phyloP scores from a whole-genome alignment of 495 filamentous ascomycete genomes.

The Lophiotrema nucula region DNA sequence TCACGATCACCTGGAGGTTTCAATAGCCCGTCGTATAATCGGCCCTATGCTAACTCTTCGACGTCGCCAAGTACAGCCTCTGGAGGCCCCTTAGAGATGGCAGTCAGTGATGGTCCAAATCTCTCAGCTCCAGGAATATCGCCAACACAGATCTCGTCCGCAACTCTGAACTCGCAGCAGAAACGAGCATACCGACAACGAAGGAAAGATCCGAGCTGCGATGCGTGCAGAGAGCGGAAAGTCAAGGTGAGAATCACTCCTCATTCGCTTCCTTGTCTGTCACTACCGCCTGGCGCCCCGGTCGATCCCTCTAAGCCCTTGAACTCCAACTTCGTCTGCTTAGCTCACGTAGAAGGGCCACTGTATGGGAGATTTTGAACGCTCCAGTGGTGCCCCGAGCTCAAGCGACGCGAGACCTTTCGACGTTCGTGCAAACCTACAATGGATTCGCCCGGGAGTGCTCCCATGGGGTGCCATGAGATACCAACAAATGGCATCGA shows the following conservation, averaged over 20 bases:
- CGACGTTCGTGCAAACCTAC: too few relatives aligned
- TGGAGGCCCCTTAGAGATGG: constrained; percentile 26
- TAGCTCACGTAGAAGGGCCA: too few relatives aligned
- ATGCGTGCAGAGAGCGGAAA: constrained; percentile 95
- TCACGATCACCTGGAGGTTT: constrained; percentile 27
- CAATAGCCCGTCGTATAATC: constrained; percentile 17
- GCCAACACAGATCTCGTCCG: constrained; percentile 48
- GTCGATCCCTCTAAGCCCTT: too few relatives aligned
- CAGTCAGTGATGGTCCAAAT: constrained; percentile 26
- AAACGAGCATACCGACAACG: constrained; percentile 94
- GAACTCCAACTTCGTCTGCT: too few relatives aligned
- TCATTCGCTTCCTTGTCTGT: too few relatives aligned
- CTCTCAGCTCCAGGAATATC: constrained; percentile 46
- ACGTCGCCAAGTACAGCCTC: constrained; percentile 35
- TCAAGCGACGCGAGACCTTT: too few relatives aligned
- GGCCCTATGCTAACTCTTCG: constrained; percentile 29
- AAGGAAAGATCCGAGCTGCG: constrained; percentile 95
- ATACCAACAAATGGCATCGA: too few relatives aligned
- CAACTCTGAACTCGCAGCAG: constrained; percentile 60
- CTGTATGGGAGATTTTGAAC: too few relatives aligned
- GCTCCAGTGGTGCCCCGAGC: too few relatives aligned
- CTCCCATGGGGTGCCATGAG: too few relatives aligned
- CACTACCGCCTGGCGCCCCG: too few relatives aligned
- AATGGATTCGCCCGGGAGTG: too few relatives aligned
- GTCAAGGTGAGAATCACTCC: constrained; percentile 76